A percentile compares a stretch with the other conserved stretches of the same genome.
These are phyloP conservation scores for Thielaviopsis cerberus DNA, from an alignment of 2,329 filamentous ascomycete genomes.

Conservation along the genomic window DNA sequence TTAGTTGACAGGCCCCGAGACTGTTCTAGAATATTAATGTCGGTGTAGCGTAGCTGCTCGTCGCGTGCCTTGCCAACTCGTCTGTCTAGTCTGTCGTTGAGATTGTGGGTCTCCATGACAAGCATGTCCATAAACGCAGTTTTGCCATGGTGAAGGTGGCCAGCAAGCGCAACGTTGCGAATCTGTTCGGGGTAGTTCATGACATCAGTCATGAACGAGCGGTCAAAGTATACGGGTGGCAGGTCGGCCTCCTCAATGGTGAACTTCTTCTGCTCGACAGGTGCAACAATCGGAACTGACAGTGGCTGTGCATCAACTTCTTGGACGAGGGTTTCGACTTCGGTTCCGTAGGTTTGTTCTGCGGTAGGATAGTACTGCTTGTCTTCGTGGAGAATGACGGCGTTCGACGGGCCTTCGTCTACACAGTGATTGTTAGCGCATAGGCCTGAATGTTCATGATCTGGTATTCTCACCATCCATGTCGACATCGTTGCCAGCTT, in stretches of 20 bases:
- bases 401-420: constrained; percentile 71
- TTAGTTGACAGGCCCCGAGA: constrained; percentile 86
- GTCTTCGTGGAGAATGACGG: constrained; percentile 94
- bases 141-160: constrained; percentile 93
- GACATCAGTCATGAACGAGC: constrained; percentile 83
- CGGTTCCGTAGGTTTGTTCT: constrained; percentile 80
- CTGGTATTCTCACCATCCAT: constrained; percentile 45
- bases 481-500: constrained; percentile 78
- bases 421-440: constrained; percentile 1
- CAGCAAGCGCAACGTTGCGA: constrained; percentile 77
- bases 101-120: constrained; percentile 84
- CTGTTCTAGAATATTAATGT: constrained; percentile 73
- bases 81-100: constrained; percentile 60
- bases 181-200: constrained; percentile 94
- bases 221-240: constrained; percentile 70
- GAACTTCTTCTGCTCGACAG: constrained; percentile 89
- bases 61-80: constrained; percentile 65
- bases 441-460: neutral
- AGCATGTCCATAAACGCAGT: constrained; percentile 98
- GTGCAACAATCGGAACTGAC: constrained; percentile 80
- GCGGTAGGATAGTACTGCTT: constrained; percentile 99
- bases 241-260: constrained; percentile 81
- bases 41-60: constrained; percentile 86
- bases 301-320: constrained; percentile 93
- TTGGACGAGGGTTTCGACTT: constrained; percentile 88